Evolutionary conservation across 108 stramenopile genomes (phyloP).

Genomic region (Stephanodiscus triporus): DNA sequence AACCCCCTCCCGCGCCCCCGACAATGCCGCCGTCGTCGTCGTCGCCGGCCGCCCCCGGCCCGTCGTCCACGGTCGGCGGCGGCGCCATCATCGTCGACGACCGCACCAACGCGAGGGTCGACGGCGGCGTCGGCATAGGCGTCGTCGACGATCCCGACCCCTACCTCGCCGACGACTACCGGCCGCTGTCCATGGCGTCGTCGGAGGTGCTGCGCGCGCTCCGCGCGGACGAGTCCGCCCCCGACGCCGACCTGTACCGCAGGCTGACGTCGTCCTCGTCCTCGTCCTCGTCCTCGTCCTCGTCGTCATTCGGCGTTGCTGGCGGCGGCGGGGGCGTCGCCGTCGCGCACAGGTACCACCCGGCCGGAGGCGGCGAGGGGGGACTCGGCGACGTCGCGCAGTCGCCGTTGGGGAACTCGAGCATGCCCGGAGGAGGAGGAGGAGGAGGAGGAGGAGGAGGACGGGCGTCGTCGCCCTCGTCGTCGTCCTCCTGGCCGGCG

Average conservation of each 20-base stretch:
- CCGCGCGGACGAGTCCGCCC: constrained; percentile 74
- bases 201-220: constrained; percentile 64
- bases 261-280: constrained; percentile 44
- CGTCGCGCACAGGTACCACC: constrained; percentile 22
- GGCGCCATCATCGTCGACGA: background rate
- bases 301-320: too few relatives aligned
- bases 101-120: background rate
- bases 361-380: constrained; percentile 19
- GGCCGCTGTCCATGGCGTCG: constrained; percentile 67
- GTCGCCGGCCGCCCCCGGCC: too few relatives aligned
- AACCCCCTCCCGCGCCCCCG: too few relatives aligned
- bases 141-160: constrained; percentile 31
- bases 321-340: too few relatives aligned
- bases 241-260: constrained; percentile 82
- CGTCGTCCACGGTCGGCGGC: background rate
- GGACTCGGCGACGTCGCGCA: background rate
- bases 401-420: background rate
- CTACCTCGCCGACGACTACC: constrained; percentile 80
- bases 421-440: background rate
- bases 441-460: background rate
- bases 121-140: background rate
- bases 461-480: background rate
- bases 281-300: background rate
- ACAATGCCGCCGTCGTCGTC: too few relatives aligned
- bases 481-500: background rate